Evolutionary conservation across 192 early-diverging fungal species (phyloP).

Genomic region (Coemansia brasiliensis): DNA sequence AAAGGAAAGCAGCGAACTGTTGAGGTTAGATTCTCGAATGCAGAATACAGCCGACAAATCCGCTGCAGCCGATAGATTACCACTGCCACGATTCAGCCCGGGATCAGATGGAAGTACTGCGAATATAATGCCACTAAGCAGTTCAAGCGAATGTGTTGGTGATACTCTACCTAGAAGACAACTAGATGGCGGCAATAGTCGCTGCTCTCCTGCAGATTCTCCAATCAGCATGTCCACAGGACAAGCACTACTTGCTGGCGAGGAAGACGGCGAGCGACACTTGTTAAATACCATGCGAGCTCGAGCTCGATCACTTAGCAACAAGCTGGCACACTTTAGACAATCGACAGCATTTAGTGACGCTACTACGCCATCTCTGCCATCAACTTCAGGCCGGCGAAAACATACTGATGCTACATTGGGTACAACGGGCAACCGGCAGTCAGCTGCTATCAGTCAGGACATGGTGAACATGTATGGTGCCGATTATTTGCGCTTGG

Average conservation of each 20-base stretch:
- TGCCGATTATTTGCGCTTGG: conserved; percentile 27
- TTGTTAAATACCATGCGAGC: conserved; percentile 34
- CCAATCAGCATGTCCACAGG: conserved; percentile 29
- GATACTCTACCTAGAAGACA: no score
- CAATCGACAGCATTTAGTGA: conserved; percentile 37
- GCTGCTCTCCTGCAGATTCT: conserved; percentile 9
- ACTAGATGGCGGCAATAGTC: no score
- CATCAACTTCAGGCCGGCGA: conserved; percentile 5
- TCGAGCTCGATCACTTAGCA: conserved; percentile 43
- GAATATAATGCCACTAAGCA: background rate
- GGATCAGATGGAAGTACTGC: conserved; percentile 17
- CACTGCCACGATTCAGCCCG: conserved; percentile 1
- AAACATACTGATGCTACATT: conserved; percentile 16
- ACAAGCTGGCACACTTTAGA: conserved; percentile 22
- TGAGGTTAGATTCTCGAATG: background rate
- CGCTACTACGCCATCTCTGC: background rate
- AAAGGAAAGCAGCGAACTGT: background rate
- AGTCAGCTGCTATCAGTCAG: conserved; percentile 6
- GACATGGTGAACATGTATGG: conserved; percentile 34
- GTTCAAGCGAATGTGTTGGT: background rate
- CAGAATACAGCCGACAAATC: background rate
- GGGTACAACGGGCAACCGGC: conserved; percentile 10
- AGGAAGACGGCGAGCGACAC: conserved; percentile 4
- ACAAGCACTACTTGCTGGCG: conserved; percentile 7
- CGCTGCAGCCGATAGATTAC: background rate